These are phyloP conservation scores for Diaporthe eres DNA, from an alignment of 2,329 filamentous ascomycete genomes.

Conservation along the genomic window DNA sequence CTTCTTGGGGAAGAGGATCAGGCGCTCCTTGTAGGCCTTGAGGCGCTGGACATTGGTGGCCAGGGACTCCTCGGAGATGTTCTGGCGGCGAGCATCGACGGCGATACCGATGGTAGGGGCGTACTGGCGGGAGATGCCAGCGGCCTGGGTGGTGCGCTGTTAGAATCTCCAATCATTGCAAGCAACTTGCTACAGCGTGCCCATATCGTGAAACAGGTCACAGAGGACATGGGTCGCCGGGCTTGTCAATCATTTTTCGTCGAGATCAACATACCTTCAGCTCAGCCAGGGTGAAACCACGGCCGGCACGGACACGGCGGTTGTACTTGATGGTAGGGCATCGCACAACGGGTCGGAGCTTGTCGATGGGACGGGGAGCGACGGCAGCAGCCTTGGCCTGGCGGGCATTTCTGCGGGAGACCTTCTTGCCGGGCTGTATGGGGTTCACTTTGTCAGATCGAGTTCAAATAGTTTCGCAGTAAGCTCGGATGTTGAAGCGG, in stretches of 20 bases:
- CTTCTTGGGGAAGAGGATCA: slow-evolving; percentile 98
- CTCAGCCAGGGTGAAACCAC: slow-evolving; percentile 97
- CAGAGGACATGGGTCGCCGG: neutral
- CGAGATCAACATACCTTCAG: slow-evolving; percentile 82
- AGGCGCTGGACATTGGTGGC: slow-evolving; percentile 96
- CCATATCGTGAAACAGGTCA: neutral
- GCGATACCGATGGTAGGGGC: slow-evolving; percentile 97
- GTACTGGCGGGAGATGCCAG: slow-evolving; percentile 93
- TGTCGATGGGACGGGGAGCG: slow-evolving; percentile 97
- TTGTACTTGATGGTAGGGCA: slow-evolving; percentile 99
- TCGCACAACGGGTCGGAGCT: slow-evolving; percentile 94
- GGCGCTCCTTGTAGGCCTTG: slow-evolving; percentile 95
- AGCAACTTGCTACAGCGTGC: slow-evolving; percentile 1
- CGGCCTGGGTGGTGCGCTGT: slow-evolving; percentile 68
- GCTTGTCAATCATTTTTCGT: neutral
- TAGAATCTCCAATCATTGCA: too few species aligned
- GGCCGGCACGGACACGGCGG: slow-evolving; percentile 94
- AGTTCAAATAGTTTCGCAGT: slow-evolving; percentile 40
- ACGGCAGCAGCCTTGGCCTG: slow-evolving; percentile 94
- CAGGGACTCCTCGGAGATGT: slow-evolving; percentile 96
- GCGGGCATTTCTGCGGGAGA: slow-evolving; percentile 90
- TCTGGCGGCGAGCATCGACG: slow-evolving; percentile 96
- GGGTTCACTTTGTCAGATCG: slow-evolving; percentile 52
- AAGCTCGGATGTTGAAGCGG: neutral
- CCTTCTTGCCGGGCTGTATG: slow-evolving; percentile 92